Evolutionary conservation across 139 green algal genomes (phyloP), one percentile per base, ranked within the genome.

Genomic region (Coccomyxa sp.): DNA sequence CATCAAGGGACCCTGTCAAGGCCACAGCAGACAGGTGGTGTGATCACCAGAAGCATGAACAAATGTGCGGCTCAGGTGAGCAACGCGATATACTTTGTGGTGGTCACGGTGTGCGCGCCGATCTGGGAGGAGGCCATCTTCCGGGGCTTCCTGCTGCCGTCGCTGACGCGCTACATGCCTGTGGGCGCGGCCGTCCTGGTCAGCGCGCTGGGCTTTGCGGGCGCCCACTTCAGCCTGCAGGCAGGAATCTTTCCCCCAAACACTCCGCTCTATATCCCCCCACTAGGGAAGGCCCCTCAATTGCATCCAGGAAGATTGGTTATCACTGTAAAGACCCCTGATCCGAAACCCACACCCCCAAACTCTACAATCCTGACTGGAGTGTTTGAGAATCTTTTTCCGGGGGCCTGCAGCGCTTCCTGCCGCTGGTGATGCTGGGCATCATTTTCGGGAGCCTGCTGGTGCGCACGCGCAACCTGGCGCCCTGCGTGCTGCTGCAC

Each of bases 91-190:
- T 98, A 95, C 83, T 92, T 96, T 57, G 79, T 88, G 18, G 91
- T 96, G 13, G 88, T 98, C 27, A 90, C 87, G 12, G 82, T 97
- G 25, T 96, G 91, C 77, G 93, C 94, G 23, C 95, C 95, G 13
- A 84, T 98, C 4, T 99, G 96, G 96, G 96, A 98, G 86, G 96
- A 99, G 90, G 80, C 94, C 38, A 94, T 99, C 51, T 99, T 99
- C 85, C 88, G 96, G 13, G 96, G 96, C 58, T 99, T 99, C 87
- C 87, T 99, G 79, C 87, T 99, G 60, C 89, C 95, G 9, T 95
- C 89, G 13, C 86, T 98, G n/a, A 88, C 89, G 0, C 83, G 85
- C 18, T 95, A 95, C 87, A 90, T 98, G 84, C 90, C 92, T 0
- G 51, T 81, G 0, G 28, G 58, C 13, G 75, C 21, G 1, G 92